Evolutionary conservation across 2,329 filamentous ascomycete genomes (phyloP).

Genomic region (Rhinocladiella similis): DNA sequence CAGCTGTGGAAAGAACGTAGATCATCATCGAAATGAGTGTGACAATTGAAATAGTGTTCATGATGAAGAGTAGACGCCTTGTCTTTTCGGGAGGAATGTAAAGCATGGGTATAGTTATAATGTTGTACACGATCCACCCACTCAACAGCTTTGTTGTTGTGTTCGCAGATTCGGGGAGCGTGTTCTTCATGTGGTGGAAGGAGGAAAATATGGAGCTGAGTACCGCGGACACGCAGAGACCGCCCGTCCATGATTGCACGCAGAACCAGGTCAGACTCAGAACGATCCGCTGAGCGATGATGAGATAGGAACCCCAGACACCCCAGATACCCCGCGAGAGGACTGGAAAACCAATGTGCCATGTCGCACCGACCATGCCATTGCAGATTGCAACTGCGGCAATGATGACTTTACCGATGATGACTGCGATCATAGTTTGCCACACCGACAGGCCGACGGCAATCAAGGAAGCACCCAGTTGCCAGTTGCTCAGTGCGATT

Average conservation of each 20-base stretch:
- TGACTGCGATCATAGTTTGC: conserved; percentile 41
- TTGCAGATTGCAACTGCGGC: conserved; percentile 38
- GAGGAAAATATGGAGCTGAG: conserved; percentile 37
- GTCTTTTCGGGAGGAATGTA: conserved; percentile 46
- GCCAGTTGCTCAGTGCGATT: conserved; percentile 38
- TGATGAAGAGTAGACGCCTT: conserved; percentile 33
- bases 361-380: conserved; percentile 40
- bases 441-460: conserved; percentile 41
- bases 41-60: conserved; percentile 31
- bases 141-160: conserved; percentile 40
- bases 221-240: conserved; percentile 35
- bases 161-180: conserved; percentile 34
- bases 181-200: conserved; percentile 39
- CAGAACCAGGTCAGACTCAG: conserved; percentile 37
- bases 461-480: conserved; percentile 39
- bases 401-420: conserved; percentile 42
- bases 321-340: conserved; percentile 44
- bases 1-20: conserved; percentile 37
- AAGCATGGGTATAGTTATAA: conserved; percentile 43
- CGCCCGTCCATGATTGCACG: conserved; percentile 40
- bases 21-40: conserved; percentile 32
- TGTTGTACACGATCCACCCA: conserved; percentile 37
- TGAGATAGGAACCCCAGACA: conserved; percentile 43
- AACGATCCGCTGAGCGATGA: conserved; percentile 43
- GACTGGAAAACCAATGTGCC: conserved; percentile 47